These are phyloP conservation scores for Boletus pseudo-olivaceus DNA, from an alignment of 768 basidiomycete species.

Conservation along the genomic window DNA sequence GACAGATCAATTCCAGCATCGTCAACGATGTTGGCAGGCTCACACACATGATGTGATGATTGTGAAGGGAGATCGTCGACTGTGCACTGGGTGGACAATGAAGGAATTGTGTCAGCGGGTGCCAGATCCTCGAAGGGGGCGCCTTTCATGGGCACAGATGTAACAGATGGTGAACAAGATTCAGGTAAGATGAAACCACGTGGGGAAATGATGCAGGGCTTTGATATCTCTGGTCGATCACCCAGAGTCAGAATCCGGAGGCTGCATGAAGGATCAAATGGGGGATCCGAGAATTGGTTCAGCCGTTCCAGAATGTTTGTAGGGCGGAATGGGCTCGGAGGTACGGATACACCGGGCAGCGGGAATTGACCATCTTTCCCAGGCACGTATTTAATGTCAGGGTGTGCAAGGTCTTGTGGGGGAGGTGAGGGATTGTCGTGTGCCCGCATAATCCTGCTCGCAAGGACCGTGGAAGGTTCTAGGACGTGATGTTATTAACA, in stretches of 20 bases:
- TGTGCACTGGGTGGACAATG: slow-evolving; percentile 7
- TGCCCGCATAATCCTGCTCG: slow-evolving; percentile 62
- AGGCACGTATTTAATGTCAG: slow-evolving; percentile 14
- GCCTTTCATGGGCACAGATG: slow-evolving; percentile 3
- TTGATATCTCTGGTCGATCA: slow-evolving; percentile 1
- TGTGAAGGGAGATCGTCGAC: slow-evolving; percentile 24
- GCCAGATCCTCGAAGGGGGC: not conserved
- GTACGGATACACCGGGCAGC: slow-evolving; percentile 9
- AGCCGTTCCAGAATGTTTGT: slow-evolving; percentile 31
- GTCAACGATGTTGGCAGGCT: not conserved
- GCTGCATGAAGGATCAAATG: not conserved
- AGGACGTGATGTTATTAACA: slow-evolving; percentile 6
- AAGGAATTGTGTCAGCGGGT: slow-evolving; percentile 1
- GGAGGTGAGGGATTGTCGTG: slow-evolving; percentile 76
- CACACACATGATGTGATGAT: slow-evolving; percentile 18
- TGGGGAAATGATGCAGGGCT: slow-evolving; percentile 13
- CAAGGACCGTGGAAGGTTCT: slow-evolving; percentile 70
- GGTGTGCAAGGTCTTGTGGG: slow-evolving; percentile 30
- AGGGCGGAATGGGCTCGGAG: slow-evolving; percentile 32
- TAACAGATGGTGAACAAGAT: slow-evolving; percentile 34
- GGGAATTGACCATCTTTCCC: slow-evolving; percentile 19
- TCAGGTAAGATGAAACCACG: slow-evolving; percentile 42
- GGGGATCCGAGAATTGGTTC: slow-evolving; percentile 13
- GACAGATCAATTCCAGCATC: slow-evolving; percentile 4
- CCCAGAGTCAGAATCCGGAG: not conserved